Evolutionary conservation across 1,139 yeast species (phyloP).

Genomic region (Scheffersomyces titani): DNA sequence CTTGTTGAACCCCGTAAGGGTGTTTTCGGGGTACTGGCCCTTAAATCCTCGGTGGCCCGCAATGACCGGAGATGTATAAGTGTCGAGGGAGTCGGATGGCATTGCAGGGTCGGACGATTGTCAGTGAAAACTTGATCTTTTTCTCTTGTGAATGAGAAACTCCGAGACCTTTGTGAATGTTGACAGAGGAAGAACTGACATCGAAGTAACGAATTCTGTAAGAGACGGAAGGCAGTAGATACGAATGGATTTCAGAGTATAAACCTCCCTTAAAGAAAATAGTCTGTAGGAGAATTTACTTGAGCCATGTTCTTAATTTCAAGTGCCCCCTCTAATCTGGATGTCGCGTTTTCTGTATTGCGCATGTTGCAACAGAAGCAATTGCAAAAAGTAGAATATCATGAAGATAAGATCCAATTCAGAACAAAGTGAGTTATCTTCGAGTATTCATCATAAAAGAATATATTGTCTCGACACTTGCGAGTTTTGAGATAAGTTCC

Average conservation of each 20-base stretch:
- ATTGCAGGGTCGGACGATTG: neutral
- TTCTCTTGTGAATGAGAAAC: neutral
- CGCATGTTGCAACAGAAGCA: too few species aligned
- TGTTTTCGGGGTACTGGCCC: conserved; percentile 74
- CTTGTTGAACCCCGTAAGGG: conserved; percentile 68
- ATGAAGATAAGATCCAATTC: neutral
- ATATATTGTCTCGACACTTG: too few species aligned
- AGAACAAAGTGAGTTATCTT: too few species aligned
- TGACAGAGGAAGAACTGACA: too few species aligned
- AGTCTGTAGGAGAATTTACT: neutral
- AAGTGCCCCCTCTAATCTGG: neutral
- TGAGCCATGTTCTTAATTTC: neutral
- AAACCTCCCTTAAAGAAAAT: neutral
- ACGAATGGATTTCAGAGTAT: neutral
- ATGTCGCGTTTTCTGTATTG: neutral
- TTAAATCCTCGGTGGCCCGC: conserved; percentile 57
- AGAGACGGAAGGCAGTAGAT: too few species aligned
- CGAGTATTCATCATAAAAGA: too few species aligned
- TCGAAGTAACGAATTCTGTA: too few species aligned
- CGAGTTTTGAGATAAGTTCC: too few species aligned
- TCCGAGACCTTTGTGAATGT: neutral
- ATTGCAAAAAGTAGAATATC: too few species aligned
- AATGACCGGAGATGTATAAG: conserved; percentile 29
- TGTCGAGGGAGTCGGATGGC: conserved; percentile 1
- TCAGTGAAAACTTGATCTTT: neutral